Evolutionary conservation across 2,329 filamentous ascomycete species (phyloP), one percentile per base, ranked within the genome.

Genomic region (Colletotrichum tabaci): DNA sequence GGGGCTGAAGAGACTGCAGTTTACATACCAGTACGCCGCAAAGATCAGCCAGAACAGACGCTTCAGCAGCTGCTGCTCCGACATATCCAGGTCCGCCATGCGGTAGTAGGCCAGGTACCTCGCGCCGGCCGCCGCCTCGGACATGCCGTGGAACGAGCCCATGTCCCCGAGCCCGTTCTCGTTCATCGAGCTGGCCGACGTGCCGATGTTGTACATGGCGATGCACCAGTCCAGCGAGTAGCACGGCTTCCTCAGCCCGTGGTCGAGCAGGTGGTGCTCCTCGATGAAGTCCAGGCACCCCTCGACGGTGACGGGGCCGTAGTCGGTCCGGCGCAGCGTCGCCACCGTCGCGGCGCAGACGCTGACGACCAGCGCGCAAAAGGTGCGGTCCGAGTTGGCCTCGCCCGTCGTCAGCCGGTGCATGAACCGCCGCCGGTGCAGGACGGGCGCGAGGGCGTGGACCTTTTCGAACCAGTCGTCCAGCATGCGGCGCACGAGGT

Each of bases 221-320:
- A 81, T 76, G 70, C 80, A 81, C 74, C 80, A 82, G 56, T 83
- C 80, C 0, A 82, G 66, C 2, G 77, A 77, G 56, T 80, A 82
- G 0, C 66, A 55, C 0, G 75, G 68, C 35, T 55, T 61, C 30
- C 68, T 35, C 15, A 72, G 40, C 12, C 67, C 66, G 12, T 71
- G 73, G 8, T 73, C 57, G 0, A 80, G 71, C 12, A 82, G 68
- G 2, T 75, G 65, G 26, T 80, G 72, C 4, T 76, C 64, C 47
- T 80, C 77, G 13, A 82, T 75, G 15, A 81, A 77, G 15, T 76
- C 73, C 1, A 78, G 56, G 40, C 80, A 81, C 9, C 74, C 69
- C 13, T 76, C 70, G 13, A 79, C 75, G 0, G 79, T 81, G 16
- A 82, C 67, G 38, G 66, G 60, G 0, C 74, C 70, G 66, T 79